Percentiles rank a stretch among this genome's conserved stretches.
These are phyloP conservation scores for Penicillium desertorum DNA, from an alignment of 495 filamentous ascomycete species.

Conservation along the genomic window DNA sequence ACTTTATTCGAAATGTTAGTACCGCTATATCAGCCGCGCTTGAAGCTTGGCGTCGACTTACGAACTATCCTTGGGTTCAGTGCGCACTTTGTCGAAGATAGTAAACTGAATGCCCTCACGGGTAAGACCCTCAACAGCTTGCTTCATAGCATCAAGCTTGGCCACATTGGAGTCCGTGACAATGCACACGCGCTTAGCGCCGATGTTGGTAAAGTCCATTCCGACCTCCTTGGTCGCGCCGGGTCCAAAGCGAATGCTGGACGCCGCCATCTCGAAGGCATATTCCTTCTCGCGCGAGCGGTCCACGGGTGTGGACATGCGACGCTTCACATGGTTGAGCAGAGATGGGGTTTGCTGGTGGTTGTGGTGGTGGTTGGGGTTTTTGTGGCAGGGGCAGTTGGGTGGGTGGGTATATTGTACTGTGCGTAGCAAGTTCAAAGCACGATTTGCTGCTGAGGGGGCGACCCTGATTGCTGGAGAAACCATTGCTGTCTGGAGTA, in stretches of 20 bases:
- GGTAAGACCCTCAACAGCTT: slow-evolving; percentile 73
- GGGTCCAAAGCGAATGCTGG: slow-evolving; percentile 87
- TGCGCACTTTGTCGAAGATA: slow-evolving; percentile 71
- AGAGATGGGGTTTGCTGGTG: slow-evolving; percentile 48
- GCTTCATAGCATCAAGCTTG: slow-evolving; percentile 80
- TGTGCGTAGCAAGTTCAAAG: slow-evolving; percentile 79
- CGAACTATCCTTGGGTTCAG: slow-evolving; percentile 94
- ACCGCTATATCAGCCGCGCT: background rate
- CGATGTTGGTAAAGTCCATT: slow-evolving; percentile 96
- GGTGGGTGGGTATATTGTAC: slow-evolving; percentile 89
- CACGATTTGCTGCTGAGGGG: slow-evolving; percentile 68
- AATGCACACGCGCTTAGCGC: slow-evolving; percentile 78
- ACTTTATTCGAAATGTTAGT: slow-evolving; percentile 36
- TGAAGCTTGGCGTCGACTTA: slow-evolving; percentile 40
- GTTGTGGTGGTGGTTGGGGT: slow-evolving; percentile 71
- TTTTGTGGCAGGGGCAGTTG: slow-evolving; percentile 88
- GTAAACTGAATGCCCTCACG: slow-evolving; percentile 75
- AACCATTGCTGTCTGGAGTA: slow-evolving; percentile 37
- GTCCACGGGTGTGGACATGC: slow-evolving; percentile 73
- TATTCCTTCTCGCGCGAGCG: slow-evolving; percentile 81
- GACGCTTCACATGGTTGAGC: slow-evolving; percentile 56
- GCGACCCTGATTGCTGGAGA: slow-evolving; percentile 58
- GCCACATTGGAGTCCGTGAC: slow-evolving; percentile 83
- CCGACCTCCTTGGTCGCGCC: slow-evolving; percentile 97
- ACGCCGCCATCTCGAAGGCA: slow-evolving; percentile 96